phyloP scores from a whole-genome alignment of 2,329 filamentous ascomycete genomes.

The Claviceps cyperi region DNA sequence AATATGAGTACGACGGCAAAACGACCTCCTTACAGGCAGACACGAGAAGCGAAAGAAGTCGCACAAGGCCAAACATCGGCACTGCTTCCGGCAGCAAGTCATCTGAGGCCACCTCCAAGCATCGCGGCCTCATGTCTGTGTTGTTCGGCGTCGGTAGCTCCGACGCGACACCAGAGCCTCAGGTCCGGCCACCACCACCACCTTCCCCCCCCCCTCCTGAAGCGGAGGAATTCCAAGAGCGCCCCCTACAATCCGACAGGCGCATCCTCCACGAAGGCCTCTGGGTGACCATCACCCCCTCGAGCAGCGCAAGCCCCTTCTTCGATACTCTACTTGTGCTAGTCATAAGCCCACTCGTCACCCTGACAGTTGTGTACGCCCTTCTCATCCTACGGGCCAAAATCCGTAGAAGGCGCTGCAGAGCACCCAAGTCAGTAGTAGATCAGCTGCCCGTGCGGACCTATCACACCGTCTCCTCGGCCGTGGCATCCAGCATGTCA shows the following conservation, averaged over 20 bases:
- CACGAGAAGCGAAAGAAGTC: not conserved
- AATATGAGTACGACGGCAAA: conserved; percentile 4
- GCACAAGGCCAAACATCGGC: not conserved
- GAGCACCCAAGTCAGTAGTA: conserved; percentile 93
- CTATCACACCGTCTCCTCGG: conserved; percentile 68
- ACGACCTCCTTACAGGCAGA: not conserved
- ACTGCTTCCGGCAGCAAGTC: not conserved
- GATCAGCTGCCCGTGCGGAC: conserved; percentile 89
- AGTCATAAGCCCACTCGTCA: conserved; percentile 88
- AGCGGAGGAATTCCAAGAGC: conserved; percentile 5
- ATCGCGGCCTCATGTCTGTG: conserved; percentile 30
- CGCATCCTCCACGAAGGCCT: conserved; percentile 47
- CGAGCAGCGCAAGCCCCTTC: conserved; percentile 79
- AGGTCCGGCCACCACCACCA: conserved; percentile 10
- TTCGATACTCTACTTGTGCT: conserved; percentile 93
- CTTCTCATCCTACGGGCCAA: conserved; percentile 75
- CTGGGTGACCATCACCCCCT: conserved; percentile 93
- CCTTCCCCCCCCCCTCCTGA: conserved; percentile 13
- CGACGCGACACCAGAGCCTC: conserved; percentile 8
- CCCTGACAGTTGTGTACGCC: conserved; percentile 82
- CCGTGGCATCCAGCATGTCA: conserved; percentile 32
- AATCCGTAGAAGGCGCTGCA: conserved; percentile 79
- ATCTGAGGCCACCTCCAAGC: conserved; percentile 21
- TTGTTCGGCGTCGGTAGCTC: conserved; percentile 33
- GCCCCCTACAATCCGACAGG: conserved; percentile 6